These are phyloP conservation scores for Aureobasidium sp. DNA, from an alignment of 2,329 filamentous ascomycete genomes.

Conservation along the genomic window DNA sequence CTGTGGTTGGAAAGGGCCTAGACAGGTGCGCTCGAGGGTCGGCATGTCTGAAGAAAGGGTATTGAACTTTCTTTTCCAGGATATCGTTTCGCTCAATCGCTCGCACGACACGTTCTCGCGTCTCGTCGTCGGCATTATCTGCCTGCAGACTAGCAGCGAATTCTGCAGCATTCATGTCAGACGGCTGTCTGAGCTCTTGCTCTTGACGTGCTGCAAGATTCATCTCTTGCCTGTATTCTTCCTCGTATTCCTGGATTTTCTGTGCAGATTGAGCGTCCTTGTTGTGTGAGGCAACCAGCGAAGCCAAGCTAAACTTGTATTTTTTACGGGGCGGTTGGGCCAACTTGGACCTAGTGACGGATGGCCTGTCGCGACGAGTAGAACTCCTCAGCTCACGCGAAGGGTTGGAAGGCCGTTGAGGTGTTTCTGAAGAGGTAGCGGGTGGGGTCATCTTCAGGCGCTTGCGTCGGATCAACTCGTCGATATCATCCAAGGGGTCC, in stretches of 20 bases:
- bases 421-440: background rate
- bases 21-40: constrained; percentile 12
- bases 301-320: constrained; percentile 23
- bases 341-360: background rate
- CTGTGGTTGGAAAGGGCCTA: constrained; percentile 21
- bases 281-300: constrained; percentile 14
- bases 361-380: background rate
- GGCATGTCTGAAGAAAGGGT: constrained; percentile 46
- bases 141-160: constrained; percentile 33
- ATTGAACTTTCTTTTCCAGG: constrained; percentile 43
- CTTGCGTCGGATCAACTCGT: constrained; percentile 23
- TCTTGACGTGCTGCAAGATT: constrained; percentile 13
- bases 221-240: constrained; percentile 16
- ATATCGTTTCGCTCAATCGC: constrained; percentile 56
- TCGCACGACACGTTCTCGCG: constrained; percentile 41
- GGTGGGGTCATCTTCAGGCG: constrained; percentile 20
- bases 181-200: constrained; percentile 3
- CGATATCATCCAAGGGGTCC: constrained; percentile 25
- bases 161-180: constrained; percentile 13
- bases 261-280: constrained; percentile 15
- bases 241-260: constrained; percentile 18
- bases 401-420: constrained; percentile 14
- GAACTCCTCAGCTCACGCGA: constrained; percentile 12
- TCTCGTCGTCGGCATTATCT: constrained; percentile 25
- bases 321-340: background rate